Percentiles rank a stretch among this genome's conserved stretches.
These are phyloP conservation scores for Yamadazyma insecticola DNA, from an alignment of 805 yeast species.

Conservation along the genomic window DNA sequence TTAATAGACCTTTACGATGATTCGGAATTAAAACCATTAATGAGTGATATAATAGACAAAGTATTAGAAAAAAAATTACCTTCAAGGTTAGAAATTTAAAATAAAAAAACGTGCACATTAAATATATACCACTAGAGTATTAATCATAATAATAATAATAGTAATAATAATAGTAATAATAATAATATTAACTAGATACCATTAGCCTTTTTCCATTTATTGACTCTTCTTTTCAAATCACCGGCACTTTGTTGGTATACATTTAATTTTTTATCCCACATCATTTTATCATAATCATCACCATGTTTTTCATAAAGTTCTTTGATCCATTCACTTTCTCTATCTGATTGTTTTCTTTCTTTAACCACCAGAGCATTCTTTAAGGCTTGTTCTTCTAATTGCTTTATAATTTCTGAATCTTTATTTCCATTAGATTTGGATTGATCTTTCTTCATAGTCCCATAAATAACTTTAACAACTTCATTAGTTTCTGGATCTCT, in stretches of 20 bases:
- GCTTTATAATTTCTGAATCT: slow-evolving; percentile 56
- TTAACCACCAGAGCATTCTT: slow-evolving; percentile 44
- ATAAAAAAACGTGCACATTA: not conserved
- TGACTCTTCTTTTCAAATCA: slow-evolving; percentile 67
- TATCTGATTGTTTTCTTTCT: slow-evolving; percentile 56
- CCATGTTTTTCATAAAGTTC: slow-evolving; percentile 72
- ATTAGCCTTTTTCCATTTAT: slow-evolving; percentile 59
- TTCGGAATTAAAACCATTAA: slow-evolving; percentile 33
- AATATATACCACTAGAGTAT: not conserved
- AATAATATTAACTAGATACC: slow-evolving; percentile 6
- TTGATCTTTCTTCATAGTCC: slow-evolving; percentile 44
- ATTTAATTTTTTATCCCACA: slow-evolving; percentile 84
- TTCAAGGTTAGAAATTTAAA: slow-evolving; percentile 12
- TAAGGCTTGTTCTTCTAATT: slow-evolving; percentile 52
- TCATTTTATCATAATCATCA: slow-evolving; percentile 85
- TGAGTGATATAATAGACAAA: slow-evolving; percentile 31
- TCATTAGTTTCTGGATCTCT: slow-evolving; percentile 64
- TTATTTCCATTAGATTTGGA: slow-evolving; percentile 23
- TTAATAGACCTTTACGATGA: slow-evolving; percentile 31
- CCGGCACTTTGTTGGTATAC: slow-evolving; percentile 81
- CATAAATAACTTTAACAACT: slow-evolving; percentile 64
- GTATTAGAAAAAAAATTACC: slow-evolving; percentile 28
- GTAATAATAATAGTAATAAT: not conserved
- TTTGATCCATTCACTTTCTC: slow-evolving; percentile 73
- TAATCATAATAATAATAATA: not conserved